Conservation (phyloP, 495 filamentous ascomycete genomes). For the Aspergillus coremiiformis region DNA sequence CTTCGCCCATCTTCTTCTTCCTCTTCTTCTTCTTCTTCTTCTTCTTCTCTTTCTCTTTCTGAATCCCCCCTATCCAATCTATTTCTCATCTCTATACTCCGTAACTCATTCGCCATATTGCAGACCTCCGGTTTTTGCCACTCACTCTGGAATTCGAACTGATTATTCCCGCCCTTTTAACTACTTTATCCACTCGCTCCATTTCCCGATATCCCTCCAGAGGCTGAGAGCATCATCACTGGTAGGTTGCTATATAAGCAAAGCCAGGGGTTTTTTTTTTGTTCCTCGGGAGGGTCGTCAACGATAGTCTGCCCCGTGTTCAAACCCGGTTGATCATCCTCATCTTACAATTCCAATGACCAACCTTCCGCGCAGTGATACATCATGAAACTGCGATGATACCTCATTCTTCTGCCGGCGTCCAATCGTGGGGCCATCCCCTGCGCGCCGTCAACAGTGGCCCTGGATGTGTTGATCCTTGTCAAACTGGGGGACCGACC, state of each 20-base stretch:
- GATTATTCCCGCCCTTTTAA: background rate
- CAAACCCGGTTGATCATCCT: background rate
- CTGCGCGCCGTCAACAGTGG: constrained; percentile 33
- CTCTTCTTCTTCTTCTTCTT: background rate
- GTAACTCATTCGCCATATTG: background rate
- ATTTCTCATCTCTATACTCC: constrained; percentile 2
- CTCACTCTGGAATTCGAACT: background rate
- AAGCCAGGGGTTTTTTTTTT: background rate
- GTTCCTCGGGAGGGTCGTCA: background rate
- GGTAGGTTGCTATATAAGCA: background rate
- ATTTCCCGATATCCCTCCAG: background rate
- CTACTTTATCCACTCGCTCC: background rate
- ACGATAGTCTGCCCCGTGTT: background rate
- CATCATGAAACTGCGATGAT: constrained; percentile 45
- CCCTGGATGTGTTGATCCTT: constrained; percentile 25
- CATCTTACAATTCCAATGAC: constrained; percentile 14
- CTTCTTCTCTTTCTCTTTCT: background rate
- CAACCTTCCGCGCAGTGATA: constrained; percentile 16
- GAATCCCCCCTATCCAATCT: background rate
- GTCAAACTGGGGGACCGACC: constrained; percentile 19
- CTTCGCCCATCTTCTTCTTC: constrained; percentile 2
- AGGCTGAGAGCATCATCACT: background rate
- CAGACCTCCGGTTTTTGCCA: background rate
- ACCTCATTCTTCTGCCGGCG: constrained; percentile 40
- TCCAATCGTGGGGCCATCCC: constrained; percentile 37